Evolutionary conservation across 176 grass and related monocot genomes (phyloP).

Genomic region (Aegilops umbellulata): DNA sequence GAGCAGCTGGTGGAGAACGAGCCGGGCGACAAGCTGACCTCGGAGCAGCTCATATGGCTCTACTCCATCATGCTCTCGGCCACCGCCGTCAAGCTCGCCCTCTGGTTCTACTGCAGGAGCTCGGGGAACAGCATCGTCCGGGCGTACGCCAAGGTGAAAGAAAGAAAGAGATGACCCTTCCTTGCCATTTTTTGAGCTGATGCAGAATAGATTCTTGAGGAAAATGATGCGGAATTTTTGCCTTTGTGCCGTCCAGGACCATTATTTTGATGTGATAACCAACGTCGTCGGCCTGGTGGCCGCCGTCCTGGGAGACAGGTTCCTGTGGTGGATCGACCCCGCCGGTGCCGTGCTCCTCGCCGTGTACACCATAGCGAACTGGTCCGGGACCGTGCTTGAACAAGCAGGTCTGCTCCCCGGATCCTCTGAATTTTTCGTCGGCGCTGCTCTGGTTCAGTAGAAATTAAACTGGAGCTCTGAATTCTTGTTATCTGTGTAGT

Average conservation of each 20-base stretch:
- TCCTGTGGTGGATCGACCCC: slow-evolving; percentile 84
- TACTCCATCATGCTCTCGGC: slow-evolving; percentile 87
- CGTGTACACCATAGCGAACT: slow-evolving; percentile 75
- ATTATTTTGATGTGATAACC: slow-evolving; percentile 91
- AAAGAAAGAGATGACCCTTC: background rate
- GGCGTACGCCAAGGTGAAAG: slow-evolving; percentile 68
- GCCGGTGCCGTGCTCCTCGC: slow-evolving; percentile 81
- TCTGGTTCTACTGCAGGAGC: slow-evolving; percentile 75
- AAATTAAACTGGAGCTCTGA: background rate
- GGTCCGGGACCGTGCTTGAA: slow-evolving; percentile 81
- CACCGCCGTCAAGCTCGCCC: slow-evolving; percentile 72
- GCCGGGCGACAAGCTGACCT: slow-evolving; percentile 53
- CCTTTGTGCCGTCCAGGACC: slow-evolving; percentile 50
- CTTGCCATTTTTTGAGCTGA: background rate
- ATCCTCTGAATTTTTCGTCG: background rate
- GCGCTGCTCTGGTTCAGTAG: background rate
- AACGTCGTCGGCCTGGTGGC: slow-evolving; percentile 83
- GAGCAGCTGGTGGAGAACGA: slow-evolving; percentile 63
- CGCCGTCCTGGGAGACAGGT: slow-evolving; percentile 78
- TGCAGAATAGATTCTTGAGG: background rate
- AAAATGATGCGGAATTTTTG: background rate
- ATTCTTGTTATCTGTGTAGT: slow-evolving; percentile 22
- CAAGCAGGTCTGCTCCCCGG: slow-evolving; percentile 54
- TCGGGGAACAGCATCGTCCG: slow-evolving; percentile 71
- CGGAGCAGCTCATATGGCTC: slow-evolving; percentile 68